Evolutionary conservation across 305 asterid genomes (phyloP).

Genomic region (Vinca major): DNA sequence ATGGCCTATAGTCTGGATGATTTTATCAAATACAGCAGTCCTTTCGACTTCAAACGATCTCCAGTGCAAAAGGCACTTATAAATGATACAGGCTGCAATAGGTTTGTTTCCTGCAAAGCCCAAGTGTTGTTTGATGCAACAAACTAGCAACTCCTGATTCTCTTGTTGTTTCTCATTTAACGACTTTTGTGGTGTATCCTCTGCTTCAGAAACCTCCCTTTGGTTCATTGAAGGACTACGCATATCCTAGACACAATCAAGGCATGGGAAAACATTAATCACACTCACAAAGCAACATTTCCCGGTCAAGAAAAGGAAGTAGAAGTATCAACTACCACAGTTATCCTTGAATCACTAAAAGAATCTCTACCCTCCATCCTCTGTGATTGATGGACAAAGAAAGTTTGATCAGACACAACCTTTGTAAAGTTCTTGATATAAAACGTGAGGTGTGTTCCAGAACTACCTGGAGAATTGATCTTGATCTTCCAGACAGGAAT

Average conservation of each 20-base stretch:
- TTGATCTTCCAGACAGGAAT: conserved; percentile 90
- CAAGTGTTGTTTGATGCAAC: conserved; percentile 68
- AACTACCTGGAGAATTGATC: conserved; percentile 85
- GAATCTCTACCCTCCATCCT: conserved; percentile 61
- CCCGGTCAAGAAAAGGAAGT: conserved; percentile 5
- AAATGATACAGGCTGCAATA: conserved; percentile 83
- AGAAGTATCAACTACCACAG: conserved; percentile 42
- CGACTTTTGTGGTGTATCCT: conserved; percentile 89
- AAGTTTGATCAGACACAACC: conserved; percentile 21
- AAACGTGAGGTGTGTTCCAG: conserved; percentile 12
- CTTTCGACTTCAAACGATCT: conserved; percentile 90
- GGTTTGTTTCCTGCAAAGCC: conserved; percentile 86
- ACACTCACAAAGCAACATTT: conserved; percentile 6
- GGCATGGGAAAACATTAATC: conserved; percentile 9
- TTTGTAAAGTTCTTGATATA: conserved; percentile 5
- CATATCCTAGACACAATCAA: conserved; percentile 50
- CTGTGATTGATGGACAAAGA: conserved; percentile 38
- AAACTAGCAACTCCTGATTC: conserved; percentile 79
- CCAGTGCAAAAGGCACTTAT: conserved; percentile 92
- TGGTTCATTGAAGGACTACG: conserved; percentile 64
- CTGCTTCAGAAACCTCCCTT: conserved; percentile 51
- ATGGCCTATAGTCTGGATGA: conserved; percentile 59
- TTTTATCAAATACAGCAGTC: conserved; percentile 50
- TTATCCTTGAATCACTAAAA: conserved; percentile 54
- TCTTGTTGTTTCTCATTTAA: conserved; percentile 86